These are phyloP conservation scores for Pezicula radicicola DNA, from an alignment of 2,329 filamentous ascomycete genomes.

Conservation along the genomic window DNA sequence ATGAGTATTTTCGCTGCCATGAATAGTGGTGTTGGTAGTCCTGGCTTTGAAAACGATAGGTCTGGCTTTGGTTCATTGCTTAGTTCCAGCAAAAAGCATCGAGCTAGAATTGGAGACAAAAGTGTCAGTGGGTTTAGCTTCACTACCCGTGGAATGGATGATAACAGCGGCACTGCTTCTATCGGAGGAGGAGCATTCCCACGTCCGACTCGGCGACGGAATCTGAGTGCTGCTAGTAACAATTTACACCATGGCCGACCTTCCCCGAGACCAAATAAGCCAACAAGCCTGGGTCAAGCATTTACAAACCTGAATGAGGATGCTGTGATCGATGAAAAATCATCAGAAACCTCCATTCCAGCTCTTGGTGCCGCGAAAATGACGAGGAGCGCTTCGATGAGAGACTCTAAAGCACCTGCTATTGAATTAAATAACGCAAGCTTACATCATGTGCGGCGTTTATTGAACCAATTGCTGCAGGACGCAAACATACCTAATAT, in stretches of 20 bases:
- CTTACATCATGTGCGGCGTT: slow-evolving; percentile 79
- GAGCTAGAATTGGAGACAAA: slow-evolving; percentile 70
- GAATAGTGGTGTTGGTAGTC: slow-evolving; percentile 60
- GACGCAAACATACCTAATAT: slow-evolving; percentile 73
- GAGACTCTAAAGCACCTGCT: slow-evolving; percentile 68
- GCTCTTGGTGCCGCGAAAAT: slow-evolving; percentile 39
- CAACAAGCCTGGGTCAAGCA: slow-evolving; percentile 36
- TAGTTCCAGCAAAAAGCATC: slow-evolving; percentile 71
- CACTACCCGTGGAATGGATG: slow-evolving; percentile 63
- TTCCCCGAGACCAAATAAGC: slow-evolving; percentile 62
- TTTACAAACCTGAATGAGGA: slow-evolving; percentile 32
- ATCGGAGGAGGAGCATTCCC: slow-evolving; percentile 50
- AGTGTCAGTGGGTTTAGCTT: slow-evolving; percentile 69
- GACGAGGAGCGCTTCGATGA: slow-evolving; percentile 81
- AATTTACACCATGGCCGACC: slow-evolving; percentile 61
- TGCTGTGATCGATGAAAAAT: slow-evolving; percentile 12
- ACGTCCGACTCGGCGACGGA: slow-evolving; percentile 68
- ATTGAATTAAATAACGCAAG: slow-evolving; percentile 86
- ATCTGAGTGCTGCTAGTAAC: slow-evolving; percentile 79
- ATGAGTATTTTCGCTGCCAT: slow-evolving; percentile 79
- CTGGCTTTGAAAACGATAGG: slow-evolving; percentile 72
- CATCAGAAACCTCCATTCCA: slow-evolving; percentile 13
- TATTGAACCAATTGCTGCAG: slow-evolving; percentile 78
- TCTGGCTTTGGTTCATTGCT: slow-evolving; percentile 67
- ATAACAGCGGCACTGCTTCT: slow-evolving; percentile 52